Base-by-base conservation (phyloP, 257 asterid species). In the Solanum neorickii region DNA sequence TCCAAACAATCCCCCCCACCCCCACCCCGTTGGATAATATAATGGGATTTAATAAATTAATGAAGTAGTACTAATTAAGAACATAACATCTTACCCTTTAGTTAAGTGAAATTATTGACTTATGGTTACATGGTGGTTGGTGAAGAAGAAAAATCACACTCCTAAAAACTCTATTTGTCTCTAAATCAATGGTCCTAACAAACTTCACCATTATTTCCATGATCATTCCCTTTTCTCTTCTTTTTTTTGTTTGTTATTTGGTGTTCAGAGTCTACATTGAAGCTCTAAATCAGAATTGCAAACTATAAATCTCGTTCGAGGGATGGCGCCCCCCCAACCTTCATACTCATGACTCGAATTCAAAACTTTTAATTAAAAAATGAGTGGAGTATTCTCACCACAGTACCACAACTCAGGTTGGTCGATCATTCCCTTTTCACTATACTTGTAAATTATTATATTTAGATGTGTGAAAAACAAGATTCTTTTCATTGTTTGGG, bases 381-480 rank as follows among this genome's bases (percentile, higher is more conserved):
- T 6, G 1, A 18, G 0, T 16, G 9, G 1, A 16, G 0, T 18
- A 16, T 4, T 52, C 10, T 4, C 23, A 52, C n/a, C 1, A 16
- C n/a, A 6, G 7, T 9, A 52, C 4, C 62, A 52, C 3, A 52
- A 52, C 3, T 9, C n/a, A 52, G 21, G 23, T 52, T 52, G 62
- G 10, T 52, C 39, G 80, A 47, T 25, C 87, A 70, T 70, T 21
- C n/a, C 15, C 18, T 52, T 23, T 78, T 46, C 68, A 27, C n/a
- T 56, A 29, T 21, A 73, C 31, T 15, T 52, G 77, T 47, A 62
- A 66, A 75, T 85, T 69, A 47, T 85, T 69, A 47, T 73, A 74
- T 83, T 74, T 62, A 25, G 44, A 89, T 91, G 88, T 93, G 94
- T 93, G 94, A 90, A 86, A 87, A 90, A 42, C 90, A 93, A 91